Evolutionary conservation across 176 grass and related monocot species (phyloP).

Genomic region (Poa pratensis): DNA sequence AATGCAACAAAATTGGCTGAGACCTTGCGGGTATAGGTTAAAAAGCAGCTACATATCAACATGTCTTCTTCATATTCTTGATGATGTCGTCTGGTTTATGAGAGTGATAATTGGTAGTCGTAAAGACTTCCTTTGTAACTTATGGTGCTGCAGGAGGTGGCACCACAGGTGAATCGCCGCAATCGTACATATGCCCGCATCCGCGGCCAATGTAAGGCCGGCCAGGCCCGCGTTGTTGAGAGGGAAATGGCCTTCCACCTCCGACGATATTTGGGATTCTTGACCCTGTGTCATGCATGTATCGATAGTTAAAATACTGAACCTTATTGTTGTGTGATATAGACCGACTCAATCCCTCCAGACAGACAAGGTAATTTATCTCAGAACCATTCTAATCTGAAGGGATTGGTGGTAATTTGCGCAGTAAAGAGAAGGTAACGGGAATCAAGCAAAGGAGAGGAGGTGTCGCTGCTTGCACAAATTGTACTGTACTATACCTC

Average conservation of each 20-base stretch:
- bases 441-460: too few relatives aligned
- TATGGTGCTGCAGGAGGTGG: not conserved
- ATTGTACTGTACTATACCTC: not conserved
- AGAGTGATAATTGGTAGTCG: not conserved
- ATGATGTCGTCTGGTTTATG: not conserved
- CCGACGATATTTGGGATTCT: too few relatives aligned
- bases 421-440: not conserved
- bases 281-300: not conserved
- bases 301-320: not conserved
- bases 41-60: not conserved
- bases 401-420: not conserved
- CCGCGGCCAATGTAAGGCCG: too few relatives aligned
- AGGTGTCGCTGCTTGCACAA: not conserved
- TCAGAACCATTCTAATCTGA: not conserved
- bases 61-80: not conserved
- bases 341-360: not conserved
- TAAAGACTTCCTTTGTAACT: not conserved
- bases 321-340: not conserved
- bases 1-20: not conserved
- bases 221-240: too few relatives aligned
- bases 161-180: not conserved
- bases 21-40: not conserved
- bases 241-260: too few relatives aligned
- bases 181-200: too few relatives aligned
- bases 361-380: not conserved